Evolutionary conservation across 768 basidiomycete genomes (phyloP).

Genomic region (Calocybe cyanea): DNA sequence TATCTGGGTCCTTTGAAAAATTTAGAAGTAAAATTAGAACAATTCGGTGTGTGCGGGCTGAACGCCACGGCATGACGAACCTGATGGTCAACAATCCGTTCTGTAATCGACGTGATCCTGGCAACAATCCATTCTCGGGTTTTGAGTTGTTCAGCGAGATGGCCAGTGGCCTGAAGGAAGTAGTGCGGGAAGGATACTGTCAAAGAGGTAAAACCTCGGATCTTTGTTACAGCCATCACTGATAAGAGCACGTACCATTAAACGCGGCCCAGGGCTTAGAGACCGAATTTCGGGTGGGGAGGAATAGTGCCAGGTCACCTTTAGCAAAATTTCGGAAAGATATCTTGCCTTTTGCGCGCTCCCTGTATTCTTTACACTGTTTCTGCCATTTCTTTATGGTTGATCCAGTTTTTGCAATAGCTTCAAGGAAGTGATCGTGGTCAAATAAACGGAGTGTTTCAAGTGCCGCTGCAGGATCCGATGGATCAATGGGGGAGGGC

Average conservation of each 20-base stretch:
- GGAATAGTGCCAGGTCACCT: slow-evolving; percentile 92
- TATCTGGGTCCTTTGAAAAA: slow-evolving; percentile 60
- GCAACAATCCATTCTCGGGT: slow-evolving; percentile 95
- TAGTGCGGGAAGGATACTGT: slow-evolving; percentile 96
- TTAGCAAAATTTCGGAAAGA: slow-evolving; percentile 94
- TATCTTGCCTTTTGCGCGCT: slow-evolving; percentile 94
- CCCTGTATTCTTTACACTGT: slow-evolving; percentile 93
- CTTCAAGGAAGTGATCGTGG: slow-evolving; percentile 82
- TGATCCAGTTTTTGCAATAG: slow-evolving; percentile 74
- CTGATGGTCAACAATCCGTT: slow-evolving; percentile 77
- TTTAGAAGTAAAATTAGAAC: not conserved
- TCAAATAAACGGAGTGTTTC: slow-evolving; percentile 73
- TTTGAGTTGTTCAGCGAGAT: slow-evolving; percentile 85
- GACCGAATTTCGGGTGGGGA: slow-evolving; percentile 92
- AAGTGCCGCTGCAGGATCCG: slow-evolving; percentile 66
- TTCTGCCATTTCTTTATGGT: slow-evolving; percentile 96
- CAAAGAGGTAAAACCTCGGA: slow-evolving; percentile 33
- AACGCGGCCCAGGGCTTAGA: slow-evolving; percentile 98
- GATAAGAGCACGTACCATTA: slow-evolving; percentile 61
- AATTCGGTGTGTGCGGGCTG: not conserved
- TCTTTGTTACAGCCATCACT: slow-evolving; percentile 9
- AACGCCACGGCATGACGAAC: slow-evolving; percentile 32
- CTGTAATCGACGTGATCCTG: slow-evolving; percentile 83
- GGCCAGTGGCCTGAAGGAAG: slow-evolving; percentile 86
- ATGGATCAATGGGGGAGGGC: slow-evolving; percentile 73